phyloP scores from a whole-genome alignment of 495 filamentous ascomycete species.

The Talaromyces stipitatus region DNA sequence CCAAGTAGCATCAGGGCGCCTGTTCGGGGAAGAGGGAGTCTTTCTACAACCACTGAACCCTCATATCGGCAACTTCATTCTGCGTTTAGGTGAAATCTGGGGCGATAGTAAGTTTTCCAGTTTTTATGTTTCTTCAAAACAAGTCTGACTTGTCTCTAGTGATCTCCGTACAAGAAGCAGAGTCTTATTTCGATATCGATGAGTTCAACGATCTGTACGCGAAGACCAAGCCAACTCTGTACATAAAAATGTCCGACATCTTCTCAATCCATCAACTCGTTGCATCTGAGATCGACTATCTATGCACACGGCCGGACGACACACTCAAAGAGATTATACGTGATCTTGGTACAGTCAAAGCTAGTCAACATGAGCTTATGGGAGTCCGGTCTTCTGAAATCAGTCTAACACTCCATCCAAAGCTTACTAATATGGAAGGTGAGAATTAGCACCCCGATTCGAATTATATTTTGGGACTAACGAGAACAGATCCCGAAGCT shows the following conservation, averaged over 20 bases:
- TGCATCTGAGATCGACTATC: conserved; percentile 62
- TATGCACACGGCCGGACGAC: conserved; percentile 78
- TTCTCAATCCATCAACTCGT: conserved; percentile 92
- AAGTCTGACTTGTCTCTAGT: conserved; percentile 40
- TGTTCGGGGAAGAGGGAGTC: conserved; percentile 90
- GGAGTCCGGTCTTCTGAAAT: conserved; percentile 85
- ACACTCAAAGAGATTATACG: conserved; percentile 83
- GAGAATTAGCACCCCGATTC: conserved; percentile 10
- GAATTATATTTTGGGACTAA: background rate
- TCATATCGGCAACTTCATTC: conserved; percentile 79
- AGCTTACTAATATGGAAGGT: conserved; percentile 80
- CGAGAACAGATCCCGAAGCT: conserved; percentile 68
- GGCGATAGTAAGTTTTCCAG: conserved; percentile 41
- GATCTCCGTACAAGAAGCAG: conserved; percentile 75
- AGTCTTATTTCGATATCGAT: conserved; percentile 92
- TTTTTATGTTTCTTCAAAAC: background rate
- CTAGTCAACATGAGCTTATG: conserved; percentile 87
- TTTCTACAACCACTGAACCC: conserved; percentile 91
- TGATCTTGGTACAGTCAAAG: conserved; percentile 91
- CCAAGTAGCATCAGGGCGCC: conserved; percentile 74
- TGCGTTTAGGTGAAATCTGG: conserved; percentile 72
- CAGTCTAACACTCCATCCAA: conserved; percentile 82
- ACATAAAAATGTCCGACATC: conserved; percentile 97
- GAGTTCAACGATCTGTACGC: conserved; percentile 97
- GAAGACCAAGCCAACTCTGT: conserved; percentile 89